phyloP scores from a whole-genome alignment of 1,284 basidiomycete species.

The Ustilago sp. region DNA sequence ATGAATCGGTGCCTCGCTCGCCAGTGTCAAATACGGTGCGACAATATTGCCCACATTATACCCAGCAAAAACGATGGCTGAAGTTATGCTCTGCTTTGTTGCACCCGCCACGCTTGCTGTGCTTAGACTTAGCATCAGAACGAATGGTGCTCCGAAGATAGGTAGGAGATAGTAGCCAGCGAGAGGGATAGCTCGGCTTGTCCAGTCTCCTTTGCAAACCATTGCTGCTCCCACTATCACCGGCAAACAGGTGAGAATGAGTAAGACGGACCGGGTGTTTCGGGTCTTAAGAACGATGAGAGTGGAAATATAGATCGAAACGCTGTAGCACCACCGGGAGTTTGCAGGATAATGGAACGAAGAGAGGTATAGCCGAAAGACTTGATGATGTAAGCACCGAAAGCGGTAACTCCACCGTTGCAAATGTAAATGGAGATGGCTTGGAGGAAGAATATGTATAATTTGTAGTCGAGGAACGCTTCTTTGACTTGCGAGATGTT shows the following conservation, averaged over 20 bases:
- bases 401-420: conserved; percentile 71
- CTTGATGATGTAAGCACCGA: conserved; percentile 72
- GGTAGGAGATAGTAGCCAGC: conserved; percentile 72
- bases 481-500: conserved; percentile 70
- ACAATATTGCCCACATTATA: conserved; percentile 66
- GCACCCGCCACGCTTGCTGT: conserved; percentile 72
- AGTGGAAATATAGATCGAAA: conserved; percentile 71
- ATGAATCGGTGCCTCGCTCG: conserved; percentile 66
- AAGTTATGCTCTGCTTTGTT: conserved; percentile 72
- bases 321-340: conserved; percentile 69
- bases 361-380: conserved; percentile 72
- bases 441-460: conserved; percentile 72
- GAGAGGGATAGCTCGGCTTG: conserved; percentile 71
- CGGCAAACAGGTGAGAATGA: conserved; percentile 72
- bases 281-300: conserved; percentile 69
- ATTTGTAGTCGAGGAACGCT: conserved; percentile 71
- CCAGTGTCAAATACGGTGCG: conserved; percentile 67
- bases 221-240: conserved; percentile 72
- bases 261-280: conserved; percentile 70
- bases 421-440: conserved; percentile 70
- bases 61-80: conserved; percentile 71
- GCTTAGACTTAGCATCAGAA: conserved; percentile 71
- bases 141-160: conserved; percentile 73
- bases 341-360: conserved; percentile 71
- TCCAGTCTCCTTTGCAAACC: conserved; percentile 72